phyloP scores from a whole-genome alignment of 129 eudicot species.

The Artemisia tridentata region DNA sequence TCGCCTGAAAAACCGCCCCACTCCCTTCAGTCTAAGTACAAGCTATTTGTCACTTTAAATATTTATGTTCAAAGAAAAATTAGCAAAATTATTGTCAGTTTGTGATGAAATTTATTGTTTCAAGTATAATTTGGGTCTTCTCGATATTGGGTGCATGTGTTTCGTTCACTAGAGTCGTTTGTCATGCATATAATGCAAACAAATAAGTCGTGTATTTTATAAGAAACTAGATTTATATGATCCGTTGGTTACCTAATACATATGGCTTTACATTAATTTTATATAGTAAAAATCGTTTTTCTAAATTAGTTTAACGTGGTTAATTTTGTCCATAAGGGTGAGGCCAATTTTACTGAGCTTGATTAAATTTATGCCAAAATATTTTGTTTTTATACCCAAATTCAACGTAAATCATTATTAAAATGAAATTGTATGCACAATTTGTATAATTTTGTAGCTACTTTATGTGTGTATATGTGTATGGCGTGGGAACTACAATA shows the following conservation, averaged over 20 bases:
- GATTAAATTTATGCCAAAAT: conserved; percentile 17
- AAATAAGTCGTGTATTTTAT: conserved; percentile 9
- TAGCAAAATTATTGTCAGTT: conserved; percentile 18
- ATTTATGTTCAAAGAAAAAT: too few relatives aligned
- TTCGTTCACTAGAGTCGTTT: conserved; percentile 34
- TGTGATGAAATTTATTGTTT: conserved; percentile 26
- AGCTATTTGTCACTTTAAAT: too few relatives aligned
- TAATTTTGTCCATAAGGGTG: conserved; percentile 36
- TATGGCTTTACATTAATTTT: conserved; percentile 19
- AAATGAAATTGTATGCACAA: neutral
- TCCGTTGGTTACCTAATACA: conserved; percentile 25
- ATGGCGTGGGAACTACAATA: conserved; percentile 7
- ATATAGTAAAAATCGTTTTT: neutral
- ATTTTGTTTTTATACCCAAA: conserved; percentile 14
- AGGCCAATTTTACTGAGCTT: conserved; percentile 30
- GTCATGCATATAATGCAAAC: conserved; percentile 37
- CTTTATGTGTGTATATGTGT: neutral
- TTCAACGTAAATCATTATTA: conserved; percentile 24
- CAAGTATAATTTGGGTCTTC: conserved; percentile 23
- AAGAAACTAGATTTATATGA: conserved; percentile 17
- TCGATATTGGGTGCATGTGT: conserved; percentile 32
- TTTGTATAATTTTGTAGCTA: neutral
- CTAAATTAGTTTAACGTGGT: conserved; percentile 9
- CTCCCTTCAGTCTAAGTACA: too few relatives aligned
- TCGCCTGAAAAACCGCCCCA: too few relatives aligned